Evolutionary conservation across 1,284 basidiomycete genomes (phyloP).

Genomic region (Peniophora sp.): DNA sequence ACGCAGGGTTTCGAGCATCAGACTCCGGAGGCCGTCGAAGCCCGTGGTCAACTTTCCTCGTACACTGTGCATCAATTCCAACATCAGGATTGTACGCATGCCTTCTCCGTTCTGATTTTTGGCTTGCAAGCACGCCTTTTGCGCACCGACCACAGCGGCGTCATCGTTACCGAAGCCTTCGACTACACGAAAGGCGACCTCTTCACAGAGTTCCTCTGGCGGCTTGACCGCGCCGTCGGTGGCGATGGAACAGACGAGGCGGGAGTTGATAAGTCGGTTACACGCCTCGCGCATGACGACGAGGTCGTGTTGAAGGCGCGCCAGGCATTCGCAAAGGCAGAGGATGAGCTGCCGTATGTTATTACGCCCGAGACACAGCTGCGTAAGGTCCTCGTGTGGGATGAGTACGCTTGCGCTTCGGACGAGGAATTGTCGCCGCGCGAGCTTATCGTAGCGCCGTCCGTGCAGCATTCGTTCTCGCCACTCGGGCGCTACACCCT

Average conservation of each 20-base stretch:
- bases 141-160: constrained; percentile 5
- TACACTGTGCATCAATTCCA: background rate
- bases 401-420: too few relatives aligned
- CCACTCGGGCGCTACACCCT: background rate
- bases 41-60: background rate
- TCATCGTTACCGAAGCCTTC: constrained; percentile 1
- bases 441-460: background rate
- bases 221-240: background rate
- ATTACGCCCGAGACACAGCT: background rate
- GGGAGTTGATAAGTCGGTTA: background rate
- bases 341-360: background rate
- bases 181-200: background rate
- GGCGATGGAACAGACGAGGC: background rate
- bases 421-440: too few relatives aligned
- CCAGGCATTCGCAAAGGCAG: background rate
- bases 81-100: background rate
- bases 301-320: background rate
- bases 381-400: background rate
- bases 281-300: background rate
- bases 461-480: background rate
- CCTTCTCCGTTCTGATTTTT: constrained; percentile 4
- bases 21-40: background rate
- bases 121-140: constrained; percentile 1
- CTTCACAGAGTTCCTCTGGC: constrained; percentile 1
- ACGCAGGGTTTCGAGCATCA: background rate